Evolutionary conservation across 2,329 filamentous ascomycete species (phyloP), one percentile per base, ranked within the genome.

Genomic region (Venturia carpophila): DNA sequence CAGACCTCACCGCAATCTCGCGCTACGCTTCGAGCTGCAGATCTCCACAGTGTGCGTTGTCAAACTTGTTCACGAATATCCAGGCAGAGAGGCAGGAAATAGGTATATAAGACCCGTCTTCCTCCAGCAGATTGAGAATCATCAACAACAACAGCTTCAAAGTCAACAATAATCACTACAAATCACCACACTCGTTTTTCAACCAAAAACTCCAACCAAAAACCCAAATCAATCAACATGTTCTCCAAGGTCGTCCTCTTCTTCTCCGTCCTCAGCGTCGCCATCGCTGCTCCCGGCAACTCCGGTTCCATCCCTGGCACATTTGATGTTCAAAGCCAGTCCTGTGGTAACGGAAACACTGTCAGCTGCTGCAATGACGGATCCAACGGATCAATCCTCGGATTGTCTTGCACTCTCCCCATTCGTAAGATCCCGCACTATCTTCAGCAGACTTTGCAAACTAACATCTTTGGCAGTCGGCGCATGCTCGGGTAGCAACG

Each of bases 251-350:
- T 37, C 52, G 10, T 58, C 52, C 15, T 58, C 52, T 37, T 58
- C 52, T n/a, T 58, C 52, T 58, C 52, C 52, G 27, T 58, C 52
- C 52, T 58, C 52, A 58, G 52, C 52, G 52, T 58, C 30, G 52
- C 52, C 11, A 5, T 58, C 30, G 52, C 52, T 58, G 52, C 30
- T 37, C 27, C 52, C 52, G 47, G 47, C 47, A n/a, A 17, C 2
- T n/a, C 42, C 13, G 5, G 11, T 17, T 6, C 45, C 45, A 49
- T 41, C 39, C 39, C 45, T 2, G 45, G n/a, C 10, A 21, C 45
- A 6, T 21, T 49, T n/a, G 9, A n/a, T 49, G 45, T 49, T 13
- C n/a, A 49, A 6, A 10, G 3, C 2, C 24, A 34, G 24, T 19
- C 11, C 4, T 56, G 49, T 13, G 49, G 49, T 34, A 56, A 56